A percentile compares a stretch with the other conserved stretches of the same genome.
phyloP scores from a whole-genome alignment of 352 stramenopile species.

The Plasmopara halstedii region DNA sequence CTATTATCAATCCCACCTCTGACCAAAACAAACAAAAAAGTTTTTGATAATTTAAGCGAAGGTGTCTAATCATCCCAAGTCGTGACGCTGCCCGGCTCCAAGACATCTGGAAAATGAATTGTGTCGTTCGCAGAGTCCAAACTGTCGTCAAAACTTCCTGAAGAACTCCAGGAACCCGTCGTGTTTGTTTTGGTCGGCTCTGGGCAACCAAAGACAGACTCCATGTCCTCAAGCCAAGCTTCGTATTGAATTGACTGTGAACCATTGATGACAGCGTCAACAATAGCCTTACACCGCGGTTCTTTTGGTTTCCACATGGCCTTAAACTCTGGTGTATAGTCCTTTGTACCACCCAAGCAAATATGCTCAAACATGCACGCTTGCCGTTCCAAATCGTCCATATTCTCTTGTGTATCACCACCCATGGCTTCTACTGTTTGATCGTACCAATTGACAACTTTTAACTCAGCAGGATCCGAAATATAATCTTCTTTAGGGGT shows the following conservation, averaged over 20 bases:
- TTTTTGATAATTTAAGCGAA: too few relatives aligned
- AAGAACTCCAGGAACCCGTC: neutral
- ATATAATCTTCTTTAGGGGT: conserved; percentile 14
- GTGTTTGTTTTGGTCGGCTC: conserved; percentile 14
- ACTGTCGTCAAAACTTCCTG: neutral
- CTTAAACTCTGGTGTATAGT: conserved; percentile 47
- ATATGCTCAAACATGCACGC: conserved; percentile 46
- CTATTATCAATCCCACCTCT: too few relatives aligned
- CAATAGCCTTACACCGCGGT: conserved; percentile 39
- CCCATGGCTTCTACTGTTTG: conserved; percentile 27
- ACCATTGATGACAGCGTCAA: conserved; percentile 32
- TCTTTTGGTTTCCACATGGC: conserved; percentile 27
- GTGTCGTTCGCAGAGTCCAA: conserved; percentile 14
- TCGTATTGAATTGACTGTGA: conserved; percentile 22
- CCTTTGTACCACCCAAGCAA: conserved; percentile 38
- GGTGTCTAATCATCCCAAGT: too few relatives aligned
- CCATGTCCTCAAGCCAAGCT: conserved; percentile 33
- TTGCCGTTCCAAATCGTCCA: conserved; percentile 48
- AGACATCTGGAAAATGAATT: conserved; percentile 12
- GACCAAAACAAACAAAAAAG: too few relatives aligned
- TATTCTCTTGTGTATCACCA: conserved; percentile 24
- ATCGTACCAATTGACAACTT: conserved; percentile 42
- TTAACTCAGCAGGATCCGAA: conserved; percentile 25
- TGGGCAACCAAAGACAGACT: conserved; percentile 32
- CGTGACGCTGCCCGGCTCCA: too few relatives aligned